Evolutionary conservation across 75 land plant species (phyloP).

Genomic region (Sequoiadendron giganteum): DNA sequence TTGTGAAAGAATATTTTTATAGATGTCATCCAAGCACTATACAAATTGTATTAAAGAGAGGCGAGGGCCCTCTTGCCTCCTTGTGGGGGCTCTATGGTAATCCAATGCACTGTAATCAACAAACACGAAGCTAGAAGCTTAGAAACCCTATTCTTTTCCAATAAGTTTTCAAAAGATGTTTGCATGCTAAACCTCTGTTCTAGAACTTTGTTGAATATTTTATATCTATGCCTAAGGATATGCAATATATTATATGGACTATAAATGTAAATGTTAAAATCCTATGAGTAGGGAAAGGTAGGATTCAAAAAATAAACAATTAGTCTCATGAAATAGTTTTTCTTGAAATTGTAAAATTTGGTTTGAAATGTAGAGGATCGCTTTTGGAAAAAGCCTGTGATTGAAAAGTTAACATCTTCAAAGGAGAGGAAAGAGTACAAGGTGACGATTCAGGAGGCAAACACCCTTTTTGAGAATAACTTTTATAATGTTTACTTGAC

Average conservation of each 20-base stretch:
- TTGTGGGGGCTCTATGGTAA: not conserved
- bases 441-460: constrained; percentile 85
- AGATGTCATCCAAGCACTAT: not conserved
- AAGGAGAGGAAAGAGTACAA: constrained; percentile 66
- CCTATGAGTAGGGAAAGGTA: not conserved
- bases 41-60: not conserved
- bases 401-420: constrained; percentile 46
- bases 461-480: constrained; percentile 60
- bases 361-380: constrained; percentile 30
- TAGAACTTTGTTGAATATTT: not conserved
- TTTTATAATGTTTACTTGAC: not conserved
- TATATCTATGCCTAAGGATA: not conserved
- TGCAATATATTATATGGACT: not conserved
- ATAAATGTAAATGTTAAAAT: not conserved
- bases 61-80: not conserved
- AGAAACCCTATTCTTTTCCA: not conserved
- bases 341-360: not conserved
- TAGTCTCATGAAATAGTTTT: not conserved
- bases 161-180: not conserved
- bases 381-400: constrained; percentile 79
- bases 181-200: not conserved
- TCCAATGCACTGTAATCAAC: not conserved
- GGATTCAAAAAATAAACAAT: not conserved
- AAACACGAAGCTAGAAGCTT: not conserved
- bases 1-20: not conserved